Conservation (phyloP, 371 early-diverging fungal genomes). For the Saksenaea vasiformis region DNA sequence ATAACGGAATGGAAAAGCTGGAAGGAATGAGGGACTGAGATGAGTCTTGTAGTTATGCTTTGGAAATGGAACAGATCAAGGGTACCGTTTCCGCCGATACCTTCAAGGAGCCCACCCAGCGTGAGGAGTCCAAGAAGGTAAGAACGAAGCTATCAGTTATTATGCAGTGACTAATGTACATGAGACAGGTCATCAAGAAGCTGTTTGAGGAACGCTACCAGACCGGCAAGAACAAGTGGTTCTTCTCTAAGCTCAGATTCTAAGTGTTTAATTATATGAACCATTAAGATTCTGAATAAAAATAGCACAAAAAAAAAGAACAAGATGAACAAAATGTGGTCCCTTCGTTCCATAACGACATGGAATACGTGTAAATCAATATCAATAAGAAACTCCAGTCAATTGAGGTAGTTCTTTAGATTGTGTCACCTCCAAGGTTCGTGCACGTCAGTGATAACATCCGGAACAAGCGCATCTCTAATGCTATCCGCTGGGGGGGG, state of each 20-base stretch:
- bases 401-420: no score
- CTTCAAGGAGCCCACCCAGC: constrained; percentile 92
- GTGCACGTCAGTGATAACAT: no score
- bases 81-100: constrained; percentile 78
- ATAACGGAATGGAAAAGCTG: neutral
- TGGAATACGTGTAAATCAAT: no score
- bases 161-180: constrained; percentile 3
- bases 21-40: neutral
- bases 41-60: constrained; percentile 58
- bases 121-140: constrained; percentile 82
- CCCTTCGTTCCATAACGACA: no score
- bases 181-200: constrained; percentile 79
- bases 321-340: no score
- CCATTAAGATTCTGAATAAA: neutral
- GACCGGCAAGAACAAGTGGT: constrained; percentile 98
- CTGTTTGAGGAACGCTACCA: constrained; percentile 92
- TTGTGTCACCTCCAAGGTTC: no score
- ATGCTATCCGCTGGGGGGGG: no score
- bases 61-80: constrained; percentile 87
- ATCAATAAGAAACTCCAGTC: neutral
- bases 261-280: constrained; percentile 46
- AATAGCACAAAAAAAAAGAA: neutral
- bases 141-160: constrained; percentile 7
- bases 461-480: no score
- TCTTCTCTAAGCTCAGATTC: constrained; percentile 98